Conservation (phyloP, 768 basidiomycete genomes). For the Phylloporus sp. region DNA sequence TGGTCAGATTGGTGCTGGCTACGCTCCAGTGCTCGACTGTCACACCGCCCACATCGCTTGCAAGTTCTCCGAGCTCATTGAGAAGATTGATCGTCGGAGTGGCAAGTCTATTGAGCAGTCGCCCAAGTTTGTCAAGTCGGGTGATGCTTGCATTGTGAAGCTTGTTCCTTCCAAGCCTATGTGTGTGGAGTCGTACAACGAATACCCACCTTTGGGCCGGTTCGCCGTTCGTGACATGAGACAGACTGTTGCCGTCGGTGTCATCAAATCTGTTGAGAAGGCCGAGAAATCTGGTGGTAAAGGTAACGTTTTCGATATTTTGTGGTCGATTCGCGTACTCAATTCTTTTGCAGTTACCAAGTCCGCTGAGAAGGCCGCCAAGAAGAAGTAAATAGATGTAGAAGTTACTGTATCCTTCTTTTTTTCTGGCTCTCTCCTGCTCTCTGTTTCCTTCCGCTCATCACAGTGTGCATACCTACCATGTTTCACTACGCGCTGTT, state of each 20-base stretch:
- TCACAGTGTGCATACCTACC: conserved; percentile 32
- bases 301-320: conserved; percentile 41
- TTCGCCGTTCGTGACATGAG: conserved; percentile 99
- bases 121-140: conserved; percentile 99
- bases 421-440: conserved; percentile 40
- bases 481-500: conserved; percentile 35
- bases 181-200: conserved; percentile 90
- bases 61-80: conserved; percentile 97
- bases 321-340: conserved; percentile 2
- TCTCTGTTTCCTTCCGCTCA: conserved; percentile 34
- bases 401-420: conserved; percentile 58
- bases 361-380: conserved; percentile 92
- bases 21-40: conserved; percentile 98
- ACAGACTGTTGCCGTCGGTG: conserved; percentile 97
- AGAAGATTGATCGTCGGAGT: conserved; percentile 99
- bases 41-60: conserved; percentile 99
- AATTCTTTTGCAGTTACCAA: conserved; percentile 63
- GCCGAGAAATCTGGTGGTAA: conserved; percentile 86
- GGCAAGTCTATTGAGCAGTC: conserved; percentile 84
- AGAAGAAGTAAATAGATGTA: conserved; percentile 93
- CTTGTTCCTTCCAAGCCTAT: conserved; percentile 95
- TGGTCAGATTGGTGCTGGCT: conserved; percentile 98
- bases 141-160: conserved; percentile 99
- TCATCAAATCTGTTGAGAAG: conserved; percentile 98
- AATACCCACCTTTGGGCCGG: conserved; percentile 99